A percentile compares a stretch with the other conserved stretches of the same genome.
phyloP scores from a whole-genome alignment of 192 early-diverging fungal genomes.

The Coemansia sp. region DNA sequence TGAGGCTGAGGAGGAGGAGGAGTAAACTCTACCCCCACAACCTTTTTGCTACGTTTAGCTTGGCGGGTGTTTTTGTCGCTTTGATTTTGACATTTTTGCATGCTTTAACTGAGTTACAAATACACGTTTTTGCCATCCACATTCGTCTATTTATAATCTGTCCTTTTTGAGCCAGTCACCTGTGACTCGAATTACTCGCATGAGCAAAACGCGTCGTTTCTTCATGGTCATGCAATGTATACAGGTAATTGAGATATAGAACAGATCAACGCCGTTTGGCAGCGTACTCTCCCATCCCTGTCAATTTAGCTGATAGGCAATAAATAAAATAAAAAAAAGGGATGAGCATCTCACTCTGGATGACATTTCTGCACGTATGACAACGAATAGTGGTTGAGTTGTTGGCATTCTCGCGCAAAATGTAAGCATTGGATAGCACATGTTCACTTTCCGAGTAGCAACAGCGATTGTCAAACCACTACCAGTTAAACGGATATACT shows the following conservation, averaged over 20 bases:
- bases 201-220: background rate
- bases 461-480: background rate
- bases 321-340: background rate
- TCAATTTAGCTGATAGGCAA: background rate
- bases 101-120: conserved; percentile 2
- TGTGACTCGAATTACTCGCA: background rate
- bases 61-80: conserved; percentile 2
- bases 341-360: background rate
- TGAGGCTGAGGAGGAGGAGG: conserved; percentile 66
- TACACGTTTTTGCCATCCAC: conserved; percentile 3
- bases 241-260: background rate
- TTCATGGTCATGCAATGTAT: background rate
- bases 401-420: background rate
- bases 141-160: background rate
- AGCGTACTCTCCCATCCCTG: background rate
- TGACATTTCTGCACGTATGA: background rate
- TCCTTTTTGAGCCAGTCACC: background rate
- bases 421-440: background rate
- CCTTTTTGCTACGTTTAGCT: background rate
- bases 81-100: background rate
- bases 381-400: background rate
- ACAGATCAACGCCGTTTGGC: background rate
- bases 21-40: conserved; percentile 32
- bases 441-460: conserved; percentile 8
- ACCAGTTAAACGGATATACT: background rate